Evolutionary conservation across 208 protist species (phyloP), one percentile per base, ranked within the genome.

Genomic region (Acanthamoeba rhysodes): DNA sequence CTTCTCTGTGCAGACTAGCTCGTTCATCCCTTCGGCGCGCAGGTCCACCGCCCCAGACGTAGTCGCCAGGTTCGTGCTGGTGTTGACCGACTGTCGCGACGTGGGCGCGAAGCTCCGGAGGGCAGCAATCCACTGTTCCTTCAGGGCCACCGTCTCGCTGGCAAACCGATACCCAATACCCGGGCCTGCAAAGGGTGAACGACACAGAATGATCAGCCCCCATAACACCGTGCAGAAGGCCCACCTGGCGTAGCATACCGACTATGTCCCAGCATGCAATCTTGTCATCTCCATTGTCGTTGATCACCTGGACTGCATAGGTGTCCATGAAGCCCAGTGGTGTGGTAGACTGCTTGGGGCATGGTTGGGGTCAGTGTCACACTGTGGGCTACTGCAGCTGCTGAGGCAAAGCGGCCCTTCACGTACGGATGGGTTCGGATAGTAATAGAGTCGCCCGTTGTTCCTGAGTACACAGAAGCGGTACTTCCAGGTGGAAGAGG

Each of bases 381-480:
- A 72, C 4, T 9, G 20, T n/a, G n/a, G n/a, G n/a, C n/a, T n/a
- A n/a, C n/a, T n/a, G n/a, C n/a, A n/a, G n/a, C n/a, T n/a, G n/a
- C n/a, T n/a, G n/a, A n/a, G n/a, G n/a, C n/a, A 22, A 70, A 14
- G 62, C 18, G 18, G 62, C 0, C 7, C 45, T 14, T 10, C 0
- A 4, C 10, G 72, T 55, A 84, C 74, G 20, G 74, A 0, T 32
- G 12, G 74, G 37, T 27, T 53, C 0, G 34, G 22, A 20, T 84
- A 84, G 45, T 84, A 84, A 27, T 32, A 55, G 0, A 84, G 37
- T 10, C 34, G 74, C 10, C 74, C 74, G 6, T 2, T 55, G 18
- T 53, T 45, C 18, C 32, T 50, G 18, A 84, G 74, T 10, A 84
- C 74, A 20, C 34, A 84, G 74, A 84, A 84, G 74, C 74, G 74